Evolutionary conservation across 441 rosid species (phyloP).

Genomic region (Erodium trifolium): DNA sequence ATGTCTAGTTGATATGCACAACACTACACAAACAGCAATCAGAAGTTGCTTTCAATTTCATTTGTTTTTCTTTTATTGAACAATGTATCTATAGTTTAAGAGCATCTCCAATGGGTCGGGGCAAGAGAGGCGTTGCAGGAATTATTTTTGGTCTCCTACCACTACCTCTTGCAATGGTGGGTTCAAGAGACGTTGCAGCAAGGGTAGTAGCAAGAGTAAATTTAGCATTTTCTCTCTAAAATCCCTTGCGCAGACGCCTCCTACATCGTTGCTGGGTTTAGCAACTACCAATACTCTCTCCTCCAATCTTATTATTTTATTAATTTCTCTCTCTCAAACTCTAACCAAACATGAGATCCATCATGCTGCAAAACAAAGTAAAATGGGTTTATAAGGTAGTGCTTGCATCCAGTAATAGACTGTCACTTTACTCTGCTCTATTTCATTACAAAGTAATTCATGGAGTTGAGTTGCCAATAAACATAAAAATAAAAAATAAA

Average conservation of each 20-base stretch:
- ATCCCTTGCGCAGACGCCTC: too few relatives aligned
- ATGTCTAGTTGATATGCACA: background rate
- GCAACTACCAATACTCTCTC: too few relatives aligned
- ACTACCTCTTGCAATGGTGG: too few relatives aligned
- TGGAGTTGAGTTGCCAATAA: background rate
- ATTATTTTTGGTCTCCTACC: too few relatives aligned
- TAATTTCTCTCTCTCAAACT: too few relatives aligned
- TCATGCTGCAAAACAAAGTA: background rate
- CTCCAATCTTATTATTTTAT: too few relatives aligned
- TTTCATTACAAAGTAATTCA: background rate
- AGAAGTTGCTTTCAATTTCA: background rate
- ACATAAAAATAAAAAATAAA: background rate
- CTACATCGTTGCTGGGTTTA: too few relatives aligned
- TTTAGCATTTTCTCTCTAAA: too few relatives aligned
- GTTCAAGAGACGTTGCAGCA: too few relatives aligned
- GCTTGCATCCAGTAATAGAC: background rate
- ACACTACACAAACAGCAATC: conserved; percentile 5
- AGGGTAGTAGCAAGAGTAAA: too few relatives aligned
- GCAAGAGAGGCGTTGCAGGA: too few relatives aligned
- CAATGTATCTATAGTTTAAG: background rate
- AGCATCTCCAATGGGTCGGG: too few relatives aligned
- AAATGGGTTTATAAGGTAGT: background rate
- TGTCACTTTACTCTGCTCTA: background rate
- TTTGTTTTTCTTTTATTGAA: background rate
- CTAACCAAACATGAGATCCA: background rate